phyloP scores from a whole-genome alignment of 345 rosid genomes.

The Heritiera fomes region DNA sequence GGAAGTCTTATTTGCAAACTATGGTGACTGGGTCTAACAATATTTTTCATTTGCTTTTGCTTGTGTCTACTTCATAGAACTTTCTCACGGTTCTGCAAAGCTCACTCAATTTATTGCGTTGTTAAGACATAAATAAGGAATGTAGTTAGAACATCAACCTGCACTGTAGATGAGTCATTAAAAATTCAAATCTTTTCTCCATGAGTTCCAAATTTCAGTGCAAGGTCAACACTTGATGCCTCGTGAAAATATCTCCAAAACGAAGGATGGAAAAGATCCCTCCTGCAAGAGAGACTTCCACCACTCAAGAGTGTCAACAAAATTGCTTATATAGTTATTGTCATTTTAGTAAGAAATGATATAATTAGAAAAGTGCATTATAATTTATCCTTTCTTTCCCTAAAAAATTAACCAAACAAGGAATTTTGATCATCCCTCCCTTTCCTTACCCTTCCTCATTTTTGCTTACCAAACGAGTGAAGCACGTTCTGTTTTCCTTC shows the following conservation, averaged over 20 bases:
- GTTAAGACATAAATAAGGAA: background rate
- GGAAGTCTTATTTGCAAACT: constrained; percentile 10
- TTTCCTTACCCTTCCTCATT: background rate
- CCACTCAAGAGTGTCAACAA: too few relatives aligned
- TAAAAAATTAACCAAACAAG: background rate
- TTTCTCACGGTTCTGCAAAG: background rate
- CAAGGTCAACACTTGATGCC: too few relatives aligned
- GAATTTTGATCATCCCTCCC: too few relatives aligned
- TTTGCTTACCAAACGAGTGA: background rate
- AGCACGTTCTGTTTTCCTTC: background rate
- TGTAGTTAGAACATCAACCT: too few relatives aligned
- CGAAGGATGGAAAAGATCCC: too few relatives aligned
- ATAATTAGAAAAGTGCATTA: background rate
- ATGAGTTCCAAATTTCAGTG: too few relatives aligned
- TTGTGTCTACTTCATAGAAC: background rate
- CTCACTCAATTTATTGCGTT: background rate
- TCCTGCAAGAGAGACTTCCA: too few relatives aligned
- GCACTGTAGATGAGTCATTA: too few relatives aligned
- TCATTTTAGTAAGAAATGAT: background rate
- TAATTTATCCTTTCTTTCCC: background rate
- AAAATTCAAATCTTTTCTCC: too few relatives aligned
- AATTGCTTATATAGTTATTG: too few relatives aligned
- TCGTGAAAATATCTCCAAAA: too few relatives aligned
- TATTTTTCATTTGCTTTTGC: background rate
- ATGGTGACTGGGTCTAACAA: background rate